These are phyloP conservation scores for Alternaria triticina DNA, from an alignment of 2,329 filamentous ascomycete genomes.

Conservation along the genomic window DNA sequence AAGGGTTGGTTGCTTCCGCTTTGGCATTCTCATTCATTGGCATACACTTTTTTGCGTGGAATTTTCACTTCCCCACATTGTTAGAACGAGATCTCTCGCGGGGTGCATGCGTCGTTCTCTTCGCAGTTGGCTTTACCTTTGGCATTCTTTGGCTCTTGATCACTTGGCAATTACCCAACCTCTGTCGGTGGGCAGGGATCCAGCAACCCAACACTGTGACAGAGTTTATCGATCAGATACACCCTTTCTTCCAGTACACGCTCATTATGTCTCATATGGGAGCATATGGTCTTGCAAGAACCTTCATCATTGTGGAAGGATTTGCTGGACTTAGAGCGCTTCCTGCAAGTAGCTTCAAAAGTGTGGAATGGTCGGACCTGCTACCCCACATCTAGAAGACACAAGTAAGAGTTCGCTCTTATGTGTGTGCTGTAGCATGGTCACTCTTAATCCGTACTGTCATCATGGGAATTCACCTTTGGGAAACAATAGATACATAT, in stretches of 20 bases:
- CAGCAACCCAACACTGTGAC: not conserved
- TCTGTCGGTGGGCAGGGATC: not conserved
- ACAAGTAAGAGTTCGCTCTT: too few species aligned
- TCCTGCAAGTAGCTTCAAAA: not conserved
- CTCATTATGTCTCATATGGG: not conserved
- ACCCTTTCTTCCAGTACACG: not conserved
- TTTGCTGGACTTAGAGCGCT: not conserved
- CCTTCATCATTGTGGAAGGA: not conserved
- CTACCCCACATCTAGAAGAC: too few species aligned
- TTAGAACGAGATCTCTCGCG: not conserved
- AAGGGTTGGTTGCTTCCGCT: too few species aligned
- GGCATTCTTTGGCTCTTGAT: not conserved
- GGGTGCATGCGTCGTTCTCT: fast-evolving
- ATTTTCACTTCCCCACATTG: not conserved
- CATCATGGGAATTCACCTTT: too few species aligned
- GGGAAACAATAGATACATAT: too few species aligned
- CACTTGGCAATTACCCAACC: not conserved
- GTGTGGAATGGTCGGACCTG: not conserved
- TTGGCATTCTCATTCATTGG: too few species aligned
- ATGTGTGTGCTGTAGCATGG: too few species aligned
- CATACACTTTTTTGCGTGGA: not conserved
- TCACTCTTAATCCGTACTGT: too few species aligned
- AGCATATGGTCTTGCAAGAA: not conserved
- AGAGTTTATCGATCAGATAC: not conserved
- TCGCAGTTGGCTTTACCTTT: not conserved